phyloP scores from a whole-genome alignment of 192 early-diverging fungal genomes.

The Coemansia sp. region DNA sequence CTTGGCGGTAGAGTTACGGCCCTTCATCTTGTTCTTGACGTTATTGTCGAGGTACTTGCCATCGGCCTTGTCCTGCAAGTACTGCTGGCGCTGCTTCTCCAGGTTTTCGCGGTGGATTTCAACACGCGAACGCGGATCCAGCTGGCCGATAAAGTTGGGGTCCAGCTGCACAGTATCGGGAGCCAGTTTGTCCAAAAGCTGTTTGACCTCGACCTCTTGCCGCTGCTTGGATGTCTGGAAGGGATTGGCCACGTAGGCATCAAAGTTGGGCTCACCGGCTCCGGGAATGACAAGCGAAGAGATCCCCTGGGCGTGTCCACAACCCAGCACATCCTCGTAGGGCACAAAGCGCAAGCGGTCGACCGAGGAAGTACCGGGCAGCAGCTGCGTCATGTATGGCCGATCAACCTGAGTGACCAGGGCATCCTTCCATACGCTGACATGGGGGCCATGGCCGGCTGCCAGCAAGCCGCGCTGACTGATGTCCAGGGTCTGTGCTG shows the following conservation, averaged over 20 bases:
- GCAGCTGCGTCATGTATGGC: slow-evolving; percentile 85
- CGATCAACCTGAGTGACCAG: slow-evolving; percentile 67
- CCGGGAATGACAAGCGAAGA: slow-evolving; percentile 82
- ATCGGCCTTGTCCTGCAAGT: slow-evolving; percentile 18
- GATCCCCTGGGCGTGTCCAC: slow-evolving; percentile 77
- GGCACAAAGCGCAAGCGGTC: slow-evolving; percentile 88
- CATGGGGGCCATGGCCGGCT: slow-evolving; percentile 75
- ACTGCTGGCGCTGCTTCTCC: slow-evolving; percentile 5
- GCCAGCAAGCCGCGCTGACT: slow-evolving; percentile 81
- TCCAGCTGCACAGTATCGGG: slow-evolving; percentile 90
- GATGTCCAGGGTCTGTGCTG: slow-evolving; percentile 77
- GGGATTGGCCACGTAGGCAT: slow-evolving; percentile 87
- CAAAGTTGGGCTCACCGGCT: slow-evolving; percentile 97
- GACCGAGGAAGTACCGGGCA: slow-evolving; percentile 54
- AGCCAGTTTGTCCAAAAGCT: slow-evolving; percentile 88
- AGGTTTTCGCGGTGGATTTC: slow-evolving; percentile 12
- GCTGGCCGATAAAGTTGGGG: slow-evolving; percentile 72
- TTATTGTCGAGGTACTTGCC: slow-evolving; percentile 34
- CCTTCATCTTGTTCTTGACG: slow-evolving; percentile 43
- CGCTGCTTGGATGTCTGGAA: slow-evolving; percentile 87
- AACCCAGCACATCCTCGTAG: slow-evolving; percentile 93
- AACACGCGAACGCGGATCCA: slow-evolving; percentile 60
- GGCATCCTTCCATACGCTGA: slow-evolving; percentile 87
- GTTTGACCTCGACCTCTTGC: slow-evolving; percentile 82
- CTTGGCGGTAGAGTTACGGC: slow-evolving; percentile 62